Evolutionary conservation across 495 filamentous ascomycete species (phyloP).

Genomic region (Xylaria cubensis): DNA sequence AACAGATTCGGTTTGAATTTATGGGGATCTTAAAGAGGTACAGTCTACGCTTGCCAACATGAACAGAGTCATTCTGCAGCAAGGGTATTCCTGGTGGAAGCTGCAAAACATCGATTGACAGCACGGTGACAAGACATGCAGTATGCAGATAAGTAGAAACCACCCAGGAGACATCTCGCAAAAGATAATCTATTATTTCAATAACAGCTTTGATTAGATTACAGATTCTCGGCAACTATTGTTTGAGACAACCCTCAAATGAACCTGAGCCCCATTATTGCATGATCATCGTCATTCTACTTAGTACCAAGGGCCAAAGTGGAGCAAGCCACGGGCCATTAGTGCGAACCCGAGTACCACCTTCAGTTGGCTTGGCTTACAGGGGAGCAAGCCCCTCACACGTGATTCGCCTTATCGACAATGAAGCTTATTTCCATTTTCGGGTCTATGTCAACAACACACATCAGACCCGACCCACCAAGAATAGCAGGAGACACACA

Average conservation of each 20-base stretch:
- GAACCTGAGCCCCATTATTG: background rate
- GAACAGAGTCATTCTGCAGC: background rate
- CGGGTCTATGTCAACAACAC: constrained; percentile 33
- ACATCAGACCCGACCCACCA: background rate
- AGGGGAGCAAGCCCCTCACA: constrained; percentile 26
- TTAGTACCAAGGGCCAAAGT: background rate
- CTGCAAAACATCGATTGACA: constrained; percentile 27
- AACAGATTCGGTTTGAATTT: too few species aligned
- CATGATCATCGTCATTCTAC: background rate
- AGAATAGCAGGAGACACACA: constrained; percentile 31
- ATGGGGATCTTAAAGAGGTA: too few species aligned
- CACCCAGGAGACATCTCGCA: background rate
- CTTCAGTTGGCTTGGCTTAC: background rate
- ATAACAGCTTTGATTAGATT: too few species aligned
- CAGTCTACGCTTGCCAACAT: too few species aligned
- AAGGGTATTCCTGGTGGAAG: constrained; percentile 4
- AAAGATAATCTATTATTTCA: too few species aligned
- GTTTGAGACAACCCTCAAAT: too few species aligned
- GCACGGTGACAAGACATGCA: constrained; percentile 13
- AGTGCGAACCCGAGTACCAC: constrained; percentile 1
- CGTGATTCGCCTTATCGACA: constrained; percentile 37
- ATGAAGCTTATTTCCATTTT: constrained; percentile 30
- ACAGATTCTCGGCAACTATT: too few species aligned
- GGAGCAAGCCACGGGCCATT: constrained; percentile 14
- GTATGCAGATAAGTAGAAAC: constrained; percentile 1